Percentiles rank a stretch among this genome's conserved stretches.
These are phyloP conservation scores for Cutaneotrichosporon spelunceum DNA, from an alignment of 1,284 basidiomycete species.

Conservation along the genomic window DNA sequence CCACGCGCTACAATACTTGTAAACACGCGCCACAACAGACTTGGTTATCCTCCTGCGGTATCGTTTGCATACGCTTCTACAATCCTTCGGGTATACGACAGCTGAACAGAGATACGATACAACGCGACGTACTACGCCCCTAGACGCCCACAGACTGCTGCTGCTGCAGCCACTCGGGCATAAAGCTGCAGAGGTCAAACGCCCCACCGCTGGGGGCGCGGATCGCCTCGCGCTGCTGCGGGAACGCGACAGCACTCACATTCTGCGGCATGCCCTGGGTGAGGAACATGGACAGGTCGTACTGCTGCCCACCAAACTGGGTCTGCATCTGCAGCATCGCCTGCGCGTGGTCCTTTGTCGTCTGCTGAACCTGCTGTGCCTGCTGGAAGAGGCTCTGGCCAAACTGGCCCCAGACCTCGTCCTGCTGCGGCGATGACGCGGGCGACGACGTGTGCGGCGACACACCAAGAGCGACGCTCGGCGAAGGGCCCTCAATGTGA, in stretches of 20 bases:
- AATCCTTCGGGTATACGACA: slow-evolving; percentile 13
- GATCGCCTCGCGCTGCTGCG: slow-evolving; percentile 17
- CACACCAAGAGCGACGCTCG: slow-evolving; percentile 30
- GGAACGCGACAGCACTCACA: slow-evolving; percentile 35
- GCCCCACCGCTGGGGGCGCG: slow-evolving; percentile 6
- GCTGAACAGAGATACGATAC: slow-evolving; percentile 2
- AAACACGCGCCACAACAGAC: no score
- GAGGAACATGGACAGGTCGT: slow-evolving; percentile 22
- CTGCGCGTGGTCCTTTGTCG: slow-evolving; percentile 22
- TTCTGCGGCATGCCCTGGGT: slow-evolving; percentile 9
- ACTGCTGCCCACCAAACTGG: slow-evolving; percentile 18
- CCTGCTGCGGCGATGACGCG: slow-evolving; percentile 11
- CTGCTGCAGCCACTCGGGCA: slow-evolving; percentile 12
- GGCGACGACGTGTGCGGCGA: slow-evolving; percentile 32
- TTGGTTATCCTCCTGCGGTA: background rate
- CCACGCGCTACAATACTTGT: no score
- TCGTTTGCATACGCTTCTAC: slow-evolving; percentile 2
- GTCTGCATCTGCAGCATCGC: slow-evolving; percentile 10
- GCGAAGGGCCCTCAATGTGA: slow-evolving; percentile 12
- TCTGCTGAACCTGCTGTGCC: slow-evolving; percentile 26
- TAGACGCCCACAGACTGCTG: slow-evolving; percentile 23
- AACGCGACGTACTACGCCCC: background rate
- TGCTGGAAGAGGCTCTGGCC: slow-evolving; percentile 35
- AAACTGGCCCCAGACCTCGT: slow-evolving; percentile 25
- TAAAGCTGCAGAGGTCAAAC: slow-evolving; percentile 1